Percentiles rank a stretch among this genome's conserved stretches.
phyloP scores from a whole-genome alignment of 1,284 basidiomycete species.

The Rhizoctonia solani region DNA sequence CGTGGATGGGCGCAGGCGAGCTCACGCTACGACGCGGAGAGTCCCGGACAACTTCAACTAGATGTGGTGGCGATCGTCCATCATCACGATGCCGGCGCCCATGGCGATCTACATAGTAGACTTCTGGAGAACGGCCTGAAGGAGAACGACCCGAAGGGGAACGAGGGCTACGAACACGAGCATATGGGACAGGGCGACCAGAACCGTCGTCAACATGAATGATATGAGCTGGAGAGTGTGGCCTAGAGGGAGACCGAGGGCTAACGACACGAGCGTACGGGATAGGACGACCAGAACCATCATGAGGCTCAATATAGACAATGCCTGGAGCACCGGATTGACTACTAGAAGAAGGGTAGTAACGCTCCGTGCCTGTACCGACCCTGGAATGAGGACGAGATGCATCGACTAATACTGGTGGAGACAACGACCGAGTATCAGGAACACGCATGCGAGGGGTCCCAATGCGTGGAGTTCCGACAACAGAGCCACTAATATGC shows the following conservation, averaged over 20 bases:
- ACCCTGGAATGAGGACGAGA: not conserved
- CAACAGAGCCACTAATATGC: not conserved
- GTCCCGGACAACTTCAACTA: constrained; percentile 28
- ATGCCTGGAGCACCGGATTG: not conserved
- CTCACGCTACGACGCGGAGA: not conserved
- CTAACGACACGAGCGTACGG: not conserved
- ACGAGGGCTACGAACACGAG: no score
- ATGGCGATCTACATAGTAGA: not conserved
- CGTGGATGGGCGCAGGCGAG: constrained; percentile 7
- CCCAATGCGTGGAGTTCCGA: no score
- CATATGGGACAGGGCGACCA: constrained; percentile 6
- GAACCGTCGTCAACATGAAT: not conserved
- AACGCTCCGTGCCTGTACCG: not conserved
- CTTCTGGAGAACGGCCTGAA: no score
- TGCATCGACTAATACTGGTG: not conserved
- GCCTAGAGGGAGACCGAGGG: not conserved
- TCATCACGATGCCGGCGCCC: not conserved
- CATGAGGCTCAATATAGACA: not conserved
- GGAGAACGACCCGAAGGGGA: no score
- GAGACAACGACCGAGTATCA: not conserved
- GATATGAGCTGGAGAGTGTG: not conserved
- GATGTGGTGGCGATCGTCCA: constrained; percentile 1
- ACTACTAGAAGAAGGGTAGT: not conserved
- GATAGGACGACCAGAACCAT: not conserved
- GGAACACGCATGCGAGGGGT: not conserved